Conservation (phyloP, 2,329 filamentous ascomycete species). For the Fusarium sacchari region DNA sequence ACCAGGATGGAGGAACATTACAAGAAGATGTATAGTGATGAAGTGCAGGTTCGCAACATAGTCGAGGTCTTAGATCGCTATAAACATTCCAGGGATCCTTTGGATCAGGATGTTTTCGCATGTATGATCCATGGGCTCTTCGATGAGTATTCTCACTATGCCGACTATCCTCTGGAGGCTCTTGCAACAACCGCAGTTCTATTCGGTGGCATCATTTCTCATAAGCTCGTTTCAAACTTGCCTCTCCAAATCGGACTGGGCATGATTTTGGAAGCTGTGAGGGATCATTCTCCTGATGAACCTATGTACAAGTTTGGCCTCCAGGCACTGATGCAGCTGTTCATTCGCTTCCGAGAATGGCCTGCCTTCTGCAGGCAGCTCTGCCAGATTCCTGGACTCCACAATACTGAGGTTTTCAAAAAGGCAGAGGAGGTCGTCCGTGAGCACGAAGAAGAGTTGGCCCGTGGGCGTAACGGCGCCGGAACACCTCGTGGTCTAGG, state of each 20-base stretch:
- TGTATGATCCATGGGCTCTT: conserved; percentile 99
- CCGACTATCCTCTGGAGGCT: conserved; percentile 95
- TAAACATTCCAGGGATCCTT: conserved; percentile 84
- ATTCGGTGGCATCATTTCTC: conserved; percentile 96
- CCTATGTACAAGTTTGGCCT: conserved; percentile 99
- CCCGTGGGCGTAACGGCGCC: conserved; percentile 65
- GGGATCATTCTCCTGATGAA: conserved; percentile 82
- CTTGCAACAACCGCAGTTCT: conserved; percentile 94
- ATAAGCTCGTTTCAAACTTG: conserved; percentile 88
- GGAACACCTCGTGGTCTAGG: conserved; percentile 49
- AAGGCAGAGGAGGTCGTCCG: conserved; percentile 84
- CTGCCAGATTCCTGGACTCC: conserved; percentile 81
- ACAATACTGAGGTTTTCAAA: conserved; percentile 84
- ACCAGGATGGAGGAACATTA: conserved; percentile 97
- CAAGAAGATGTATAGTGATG: conserved; percentile 96
- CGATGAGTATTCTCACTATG: conserved; percentile 95
- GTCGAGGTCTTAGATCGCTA: conserved; percentile 86
- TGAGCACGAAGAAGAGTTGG: conserved; percentile 70
- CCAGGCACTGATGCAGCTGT: conserved; percentile 91
- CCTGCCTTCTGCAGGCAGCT: conserved; percentile 92
- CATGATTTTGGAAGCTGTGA: conserved; percentile 97
- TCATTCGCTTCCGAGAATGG: conserved; percentile 88
- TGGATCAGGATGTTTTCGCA: conserved; percentile 93
- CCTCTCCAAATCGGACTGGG: conserved; percentile 93
- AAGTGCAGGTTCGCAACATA: conserved; percentile 86